phyloP scores from a whole-genome alignment of 345 rosid species.

The Cardamine occulta region DNA sequence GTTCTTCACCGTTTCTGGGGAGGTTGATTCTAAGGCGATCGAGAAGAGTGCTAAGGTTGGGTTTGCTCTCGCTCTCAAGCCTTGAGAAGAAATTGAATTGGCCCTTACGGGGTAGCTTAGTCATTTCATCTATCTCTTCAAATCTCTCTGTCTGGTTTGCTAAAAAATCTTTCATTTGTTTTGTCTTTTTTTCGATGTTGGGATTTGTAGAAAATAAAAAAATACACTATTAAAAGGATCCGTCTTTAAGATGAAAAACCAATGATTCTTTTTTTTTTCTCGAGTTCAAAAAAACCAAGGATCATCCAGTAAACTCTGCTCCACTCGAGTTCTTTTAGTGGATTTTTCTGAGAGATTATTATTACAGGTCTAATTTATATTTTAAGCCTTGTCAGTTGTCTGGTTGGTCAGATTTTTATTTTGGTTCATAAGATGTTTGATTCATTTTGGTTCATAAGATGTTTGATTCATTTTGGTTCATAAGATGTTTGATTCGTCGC shows the following conservation, averaged over 20 bases:
- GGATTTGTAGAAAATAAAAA: slow-evolving; percentile 46
- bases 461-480: neutral
- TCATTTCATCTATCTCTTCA: slow-evolving; percentile 1
- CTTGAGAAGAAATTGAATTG: slow-evolving; percentile 48
- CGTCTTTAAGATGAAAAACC: slow-evolving; percentile 24
- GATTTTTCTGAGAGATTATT: slow-evolving; percentile 16
- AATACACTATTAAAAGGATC: slow-evolving; percentile 28
- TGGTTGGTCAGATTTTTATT: slow-evolving; percentile 8
- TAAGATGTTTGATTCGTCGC: neutral
- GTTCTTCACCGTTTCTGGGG: slow-evolving; percentile 83
- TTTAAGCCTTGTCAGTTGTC: neutral
- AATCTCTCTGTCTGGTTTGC: slow-evolving; percentile 28
- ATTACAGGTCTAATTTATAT: neutral
- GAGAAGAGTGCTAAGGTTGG: slow-evolving; percentile 96
- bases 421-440: neutral
- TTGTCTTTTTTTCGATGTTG: slow-evolving; percentile 28
- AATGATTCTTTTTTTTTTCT: slow-evolving; percentile 1
- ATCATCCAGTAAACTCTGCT: no score
- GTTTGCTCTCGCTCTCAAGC: slow-evolving; percentile 85
- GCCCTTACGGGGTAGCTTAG: slow-evolving; percentile 38
- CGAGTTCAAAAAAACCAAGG: no score
- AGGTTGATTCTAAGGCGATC: slow-evolving; percentile 85
- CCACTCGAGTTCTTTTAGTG: slow-evolving; percentile 1
- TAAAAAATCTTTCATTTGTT: slow-evolving; percentile 35
- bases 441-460: no score